Evolutionary conservation across 2,329 filamentous ascomycete species (phyloP).

Genomic region (Neofusicoccum sp.): DNA sequence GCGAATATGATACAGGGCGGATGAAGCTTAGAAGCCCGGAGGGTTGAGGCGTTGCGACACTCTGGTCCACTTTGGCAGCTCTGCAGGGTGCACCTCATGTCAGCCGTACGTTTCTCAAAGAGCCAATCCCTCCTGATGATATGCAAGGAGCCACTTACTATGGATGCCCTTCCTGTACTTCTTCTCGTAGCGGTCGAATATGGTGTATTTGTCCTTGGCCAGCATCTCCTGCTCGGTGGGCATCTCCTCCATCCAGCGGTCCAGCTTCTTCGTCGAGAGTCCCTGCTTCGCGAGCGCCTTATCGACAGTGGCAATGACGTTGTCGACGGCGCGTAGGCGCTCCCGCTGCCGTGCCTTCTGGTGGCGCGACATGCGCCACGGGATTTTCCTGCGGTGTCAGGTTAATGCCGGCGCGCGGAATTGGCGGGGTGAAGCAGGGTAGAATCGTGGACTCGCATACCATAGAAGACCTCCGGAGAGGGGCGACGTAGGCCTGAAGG

Average conservation of each 20-base stretch:
- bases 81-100: constrained; percentile 25
- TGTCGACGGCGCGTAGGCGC: constrained; percentile 82
- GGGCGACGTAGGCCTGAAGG: constrained; percentile 43
- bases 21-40: constrained; percentile 73
- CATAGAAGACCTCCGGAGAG: constrained; percentile 43
- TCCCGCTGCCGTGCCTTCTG: constrained; percentile 87
- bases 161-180: constrained; percentile 96
- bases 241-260: constrained; percentile 95
- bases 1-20: constrained; percentile 1
- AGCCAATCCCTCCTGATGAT: background rate
- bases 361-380: constrained; percentile 89
- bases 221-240: constrained; percentile 94
- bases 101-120: background rate
- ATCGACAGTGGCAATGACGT: constrained; percentile 81
- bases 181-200: constrained; percentile 96
- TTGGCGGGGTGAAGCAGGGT: background rate
- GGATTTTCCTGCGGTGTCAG: constrained; percentile 72
- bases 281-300: constrained; percentile 73
- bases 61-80: constrained; percentile 77
- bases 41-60: constrained; percentile 93
- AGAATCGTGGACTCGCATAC: constrained; percentile 26
- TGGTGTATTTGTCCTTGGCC: constrained; percentile 94
- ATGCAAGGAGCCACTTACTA: constrained; percentile 64
- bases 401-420: background rate
- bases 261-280: constrained; percentile 72